These are phyloP conservation scores for Blepharisma undulans DNA, from an alignment of 169 alveolate species.

Conservation along the genomic window DNA sequence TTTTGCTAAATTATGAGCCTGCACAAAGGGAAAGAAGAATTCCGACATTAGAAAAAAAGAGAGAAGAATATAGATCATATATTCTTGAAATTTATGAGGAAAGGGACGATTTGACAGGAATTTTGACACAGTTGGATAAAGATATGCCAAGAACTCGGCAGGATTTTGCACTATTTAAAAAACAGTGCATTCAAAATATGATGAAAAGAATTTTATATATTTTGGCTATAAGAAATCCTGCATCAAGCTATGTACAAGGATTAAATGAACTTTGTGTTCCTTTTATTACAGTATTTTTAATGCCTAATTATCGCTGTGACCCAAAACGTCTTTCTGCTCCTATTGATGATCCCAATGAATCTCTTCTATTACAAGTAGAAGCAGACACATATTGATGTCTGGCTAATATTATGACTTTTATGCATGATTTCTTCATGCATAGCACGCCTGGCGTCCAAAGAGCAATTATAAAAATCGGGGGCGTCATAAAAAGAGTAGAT, in stretches of 20 bases:
- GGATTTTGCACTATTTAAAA: constrained; percentile 76
- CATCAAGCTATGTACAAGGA: constrained; percentile 94
- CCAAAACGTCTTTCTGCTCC: constrained; percentile 30
- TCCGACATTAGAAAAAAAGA: constrained; percentile 63
- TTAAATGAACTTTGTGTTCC: constrained; percentile 90
- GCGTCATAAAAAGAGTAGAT: constrained; percentile 90
- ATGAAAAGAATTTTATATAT: constrained; percentile 90
- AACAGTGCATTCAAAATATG: constrained; percentile 78
- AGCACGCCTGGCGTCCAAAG: constrained; percentile 95
- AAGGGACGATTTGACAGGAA: constrained; percentile 56
- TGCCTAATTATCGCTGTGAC: constrained; percentile 48
- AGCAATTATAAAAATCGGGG: constrained; percentile 86
- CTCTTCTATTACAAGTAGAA: constrained; percentile 83
- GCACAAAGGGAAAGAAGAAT: constrained; percentile 67
- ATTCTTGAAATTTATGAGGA: constrained; percentile 58
- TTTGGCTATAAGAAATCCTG: constrained; percentile 93
- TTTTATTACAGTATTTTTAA: constrained; percentile 74
- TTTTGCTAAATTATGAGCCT: constrained; percentile 86
- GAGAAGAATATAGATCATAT: constrained; percentile 73
- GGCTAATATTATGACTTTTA: constrained; percentile 86
- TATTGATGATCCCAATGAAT: constrained; percentile 50
- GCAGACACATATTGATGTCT: constrained; percentile 91
- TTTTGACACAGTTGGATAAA: constrained; percentile 82
- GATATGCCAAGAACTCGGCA: constrained; percentile 91
- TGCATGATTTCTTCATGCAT: constrained; percentile 92